Evolutionary conservation across 768 basidiomycete species (phyloP).

Genomic region (Mycena latifolia): DNA sequence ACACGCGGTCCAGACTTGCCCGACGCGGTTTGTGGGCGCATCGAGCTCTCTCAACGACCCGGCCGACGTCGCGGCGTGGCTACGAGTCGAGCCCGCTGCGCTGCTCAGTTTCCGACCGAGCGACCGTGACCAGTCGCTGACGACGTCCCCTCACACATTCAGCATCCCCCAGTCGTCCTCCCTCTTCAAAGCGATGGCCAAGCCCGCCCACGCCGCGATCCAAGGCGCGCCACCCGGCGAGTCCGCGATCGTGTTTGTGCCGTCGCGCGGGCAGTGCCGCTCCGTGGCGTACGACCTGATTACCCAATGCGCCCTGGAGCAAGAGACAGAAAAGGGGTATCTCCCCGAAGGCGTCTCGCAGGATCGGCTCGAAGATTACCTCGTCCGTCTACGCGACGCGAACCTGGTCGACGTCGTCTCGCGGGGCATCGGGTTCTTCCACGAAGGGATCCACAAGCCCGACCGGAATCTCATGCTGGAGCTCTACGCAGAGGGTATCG

Average conservation of each 20-base stretch:
- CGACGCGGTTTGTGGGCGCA: constrained; percentile 83
- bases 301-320: constrained; percentile 86
- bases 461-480: constrained; percentile 84
- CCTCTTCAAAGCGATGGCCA: constrained; percentile 92
- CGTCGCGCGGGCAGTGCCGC: constrained; percentile 83
- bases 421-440: constrained; percentile 91
- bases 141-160: constrained; percentile 79
- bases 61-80: constrained; percentile 85
- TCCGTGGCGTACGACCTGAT: constrained; percentile 85
- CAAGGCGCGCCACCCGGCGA: constrained; percentile 56
- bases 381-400: constrained; percentile 70
- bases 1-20: constrained; percentile 68
- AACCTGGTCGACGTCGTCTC: constrained; percentile 78
- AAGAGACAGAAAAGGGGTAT: constrained; percentile 77
- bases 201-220: constrained; percentile 88
- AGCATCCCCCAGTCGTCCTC: constrained; percentile 89
- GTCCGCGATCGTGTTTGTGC: constrained; percentile 86
- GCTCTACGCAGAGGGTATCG: constrained; percentile 82
- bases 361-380: constrained; percentile 70
- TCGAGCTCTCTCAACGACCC: constrained; percentile 86
- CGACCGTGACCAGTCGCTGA: constrained; percentile 86
- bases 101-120: constrained; percentile 84
- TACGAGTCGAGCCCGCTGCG: constrained; percentile 73
- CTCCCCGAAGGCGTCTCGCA: constrained; percentile 62
- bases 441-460: constrained; percentile 72